Evolutionary conservation across 176 grass and related monocot genomes (phyloP), one percentile per base, ranked within the genome.

Genomic region (Pharus latifolius): DNA sequence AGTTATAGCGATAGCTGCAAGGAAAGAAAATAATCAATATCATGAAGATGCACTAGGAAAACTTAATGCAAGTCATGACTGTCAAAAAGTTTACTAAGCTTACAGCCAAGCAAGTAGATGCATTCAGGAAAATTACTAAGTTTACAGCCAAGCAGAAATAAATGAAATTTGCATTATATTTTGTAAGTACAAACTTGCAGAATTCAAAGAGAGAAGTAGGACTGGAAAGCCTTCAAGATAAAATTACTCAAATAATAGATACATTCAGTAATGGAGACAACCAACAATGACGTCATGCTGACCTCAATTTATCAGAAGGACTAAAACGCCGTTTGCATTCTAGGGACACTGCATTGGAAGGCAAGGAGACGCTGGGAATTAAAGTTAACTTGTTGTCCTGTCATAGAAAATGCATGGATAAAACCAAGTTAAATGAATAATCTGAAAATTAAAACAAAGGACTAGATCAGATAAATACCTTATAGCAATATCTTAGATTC

Each of bases 231-330:
- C 9, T 24, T 72, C 0, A 3, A 25, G 34, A 69, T 1, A 43
- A 61, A 74, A 54, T 23, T 41, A 38, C 9, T 4, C 35, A 11
- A 19, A 11, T 53, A 12, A 8, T 29, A 13, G 48, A 49, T 44
- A 27, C n/a, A 63, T 69, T 35, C 52, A 42, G 45, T 56, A 49
- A 38, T 71, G 58, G 57, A 14, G 24, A 72, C 29, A 13, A 27
- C 40, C 11, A 59, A 78, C 16, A 57, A 58, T 56, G 27, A 32
- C 23, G 58, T 24, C 26, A 72, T 63, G 27, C 72, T 82, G 65
- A 99, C 95, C 95, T 99, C 77, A 99, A 63, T 67, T 99, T 99
- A 86, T 99, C 82, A 72, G 61, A 57, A 75, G 84, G 59, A 77
- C 81, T 53, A 77, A 99, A 94, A 68, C 63, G 95, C 46, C 95